A percentile compares a stretch with the other conserved stretches of the same genome.
phyloP scores from a whole-genome alignment of 176 grass and related monocot genomes.

The Eremochloa ophiuroides region DNA sequence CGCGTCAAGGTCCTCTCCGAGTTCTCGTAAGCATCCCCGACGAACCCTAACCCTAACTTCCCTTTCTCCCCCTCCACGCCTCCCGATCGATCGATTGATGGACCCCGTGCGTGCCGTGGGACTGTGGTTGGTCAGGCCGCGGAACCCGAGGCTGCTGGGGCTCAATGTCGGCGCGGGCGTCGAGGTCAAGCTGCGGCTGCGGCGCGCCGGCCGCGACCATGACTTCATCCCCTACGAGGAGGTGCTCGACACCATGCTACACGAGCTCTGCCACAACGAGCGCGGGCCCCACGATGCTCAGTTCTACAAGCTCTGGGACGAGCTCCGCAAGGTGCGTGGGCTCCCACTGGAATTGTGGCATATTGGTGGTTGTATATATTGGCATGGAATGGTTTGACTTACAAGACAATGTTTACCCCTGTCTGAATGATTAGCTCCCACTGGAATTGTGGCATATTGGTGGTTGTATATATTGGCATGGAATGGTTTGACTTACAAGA shows the following conservation, averaged over 20 bases:
- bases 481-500: not conserved
- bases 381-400: not conserved
- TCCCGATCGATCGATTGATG: not conserved
- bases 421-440: too few relatives aligned
- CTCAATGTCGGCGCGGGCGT: conserved; percentile 63
- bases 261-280: conserved; percentile 76
- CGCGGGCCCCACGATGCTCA: conserved; percentile 73
- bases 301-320: conserved; percentile 99
- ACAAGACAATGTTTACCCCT: too few relatives aligned
- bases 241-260: conserved; percentile 96
- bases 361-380: not conserved
- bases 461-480: not conserved
- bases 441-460: not conserved
- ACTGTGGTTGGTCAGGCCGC: conserved; percentile 38
- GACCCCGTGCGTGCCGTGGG: not conserved
- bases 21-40: conserved; percentile 59
- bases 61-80: not conserved
- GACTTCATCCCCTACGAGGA: conserved; percentile 88
- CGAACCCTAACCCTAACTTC: conserved; percentile 27
- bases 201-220: conserved; percentile 56
- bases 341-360: not conserved
- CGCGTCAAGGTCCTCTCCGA: conserved; percentile 86
- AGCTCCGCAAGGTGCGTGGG: conserved; percentile 67
- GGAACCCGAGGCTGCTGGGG: conserved; percentile 78
- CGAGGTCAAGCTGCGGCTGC: conserved; percentile 89